phyloP scores from a whole-genome alignment of 2,329 filamentous ascomycete species.

The Aspergillus flavus region DNA sequence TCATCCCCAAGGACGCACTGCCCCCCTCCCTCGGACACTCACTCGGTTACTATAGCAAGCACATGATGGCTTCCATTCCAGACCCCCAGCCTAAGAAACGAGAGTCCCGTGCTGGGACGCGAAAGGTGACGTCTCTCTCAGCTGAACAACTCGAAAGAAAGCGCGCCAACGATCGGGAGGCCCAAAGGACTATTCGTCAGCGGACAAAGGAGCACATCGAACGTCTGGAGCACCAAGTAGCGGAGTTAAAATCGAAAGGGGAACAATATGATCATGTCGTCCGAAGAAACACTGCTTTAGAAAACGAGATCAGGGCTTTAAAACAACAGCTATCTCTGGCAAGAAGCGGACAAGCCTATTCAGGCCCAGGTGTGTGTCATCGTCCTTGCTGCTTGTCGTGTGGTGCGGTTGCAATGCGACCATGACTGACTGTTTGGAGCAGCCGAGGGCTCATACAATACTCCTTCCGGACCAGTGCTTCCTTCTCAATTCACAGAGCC shows the following conservation, averaged over 20 bases:
- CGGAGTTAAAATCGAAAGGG: slow-evolving; percentile 53
- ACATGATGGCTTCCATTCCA: slow-evolving; percentile 29
- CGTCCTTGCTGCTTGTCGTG: not conserved
- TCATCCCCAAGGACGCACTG: slow-evolving; percentile 14
- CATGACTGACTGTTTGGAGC: not conserved
- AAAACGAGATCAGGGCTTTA: slow-evolving; percentile 58
- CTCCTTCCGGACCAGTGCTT: slow-evolving; percentile 23
- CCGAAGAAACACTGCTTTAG: slow-evolving; percentile 56
- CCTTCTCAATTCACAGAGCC: slow-evolving; percentile 29
- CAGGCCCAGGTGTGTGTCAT: slow-evolving; percentile 19
- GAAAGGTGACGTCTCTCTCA: slow-evolving; percentile 60
- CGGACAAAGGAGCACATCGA: slow-evolving; percentile 63
- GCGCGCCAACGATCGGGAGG: slow-evolving; percentile 62
- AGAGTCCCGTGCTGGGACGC: slow-evolving; percentile 57
- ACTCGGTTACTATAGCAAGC: slow-evolving; percentile 2
- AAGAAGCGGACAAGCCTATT: slow-evolving; percentile 26
- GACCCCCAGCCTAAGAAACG: slow-evolving; percentile 32
- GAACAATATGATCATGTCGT: slow-evolving; percentile 57
- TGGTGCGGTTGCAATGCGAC: not conserved
- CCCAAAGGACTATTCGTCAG: slow-evolving; percentile 61
- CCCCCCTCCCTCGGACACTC: not conserved
- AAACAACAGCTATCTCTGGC: slow-evolving; percentile 49
- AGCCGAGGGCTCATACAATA: slow-evolving; percentile 23
- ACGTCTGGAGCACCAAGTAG: slow-evolving; percentile 56
- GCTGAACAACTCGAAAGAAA: slow-evolving; percentile 62